Conservation (phyloP, 2,329 filamentous ascomycete genomes). For the Didymella arachidicola region DNA sequence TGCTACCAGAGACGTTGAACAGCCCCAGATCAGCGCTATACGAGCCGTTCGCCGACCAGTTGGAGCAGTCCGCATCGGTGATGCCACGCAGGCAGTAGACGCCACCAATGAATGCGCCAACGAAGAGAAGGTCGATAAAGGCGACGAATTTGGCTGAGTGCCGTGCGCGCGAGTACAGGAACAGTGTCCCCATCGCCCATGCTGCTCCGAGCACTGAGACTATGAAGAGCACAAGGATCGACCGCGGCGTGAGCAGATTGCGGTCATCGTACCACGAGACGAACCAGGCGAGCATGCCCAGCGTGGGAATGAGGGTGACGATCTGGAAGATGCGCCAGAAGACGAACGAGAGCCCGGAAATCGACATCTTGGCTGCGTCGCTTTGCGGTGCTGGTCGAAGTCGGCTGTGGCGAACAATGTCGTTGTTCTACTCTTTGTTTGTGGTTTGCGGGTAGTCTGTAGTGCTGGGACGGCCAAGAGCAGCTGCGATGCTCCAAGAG, state of each 20-base stretch:
- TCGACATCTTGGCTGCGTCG: conserved; percentile 50
- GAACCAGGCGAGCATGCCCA: conserved; percentile 69
- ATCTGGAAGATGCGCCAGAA: conserved; percentile 68
- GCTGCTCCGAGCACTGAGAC: conserved; percentile 67
- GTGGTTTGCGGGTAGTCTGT: conserved; percentile 1
- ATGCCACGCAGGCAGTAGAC: conserved; percentile 67
- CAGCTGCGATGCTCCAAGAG: conserved; percentile 7
- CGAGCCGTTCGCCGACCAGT: conserved; percentile 62
- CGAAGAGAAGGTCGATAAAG: conserved; percentile 67
- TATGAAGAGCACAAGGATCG: conserved; percentile 71
- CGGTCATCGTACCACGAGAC: conserved; percentile 65
- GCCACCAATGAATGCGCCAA: conserved; percentile 69
- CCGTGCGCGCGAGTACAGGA: conserved; percentile 66
- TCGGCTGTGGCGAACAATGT: conserved; percentile 5
- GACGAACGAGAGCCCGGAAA: conserved; percentile 67
- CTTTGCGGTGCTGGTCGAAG: conserved; percentile 1
- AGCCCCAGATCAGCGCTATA: conserved; percentile 66
- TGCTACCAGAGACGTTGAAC: conserved; percentile 63
- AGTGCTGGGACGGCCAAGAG: conserved; percentile 1
- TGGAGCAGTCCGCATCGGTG: conserved; percentile 70
- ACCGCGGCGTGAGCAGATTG: conserved; percentile 66
- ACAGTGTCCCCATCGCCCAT: conserved; percentile 67
- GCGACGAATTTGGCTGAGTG: conserved; percentile 68
- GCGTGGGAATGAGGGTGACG: conserved; percentile 67
- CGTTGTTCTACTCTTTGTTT: conserved; percentile 9